These are phyloP conservation scores for Chytriomyces sp. DNA, from an alignment of 192 early-diverging fungal species.

Conservation along the genomic window DNA sequence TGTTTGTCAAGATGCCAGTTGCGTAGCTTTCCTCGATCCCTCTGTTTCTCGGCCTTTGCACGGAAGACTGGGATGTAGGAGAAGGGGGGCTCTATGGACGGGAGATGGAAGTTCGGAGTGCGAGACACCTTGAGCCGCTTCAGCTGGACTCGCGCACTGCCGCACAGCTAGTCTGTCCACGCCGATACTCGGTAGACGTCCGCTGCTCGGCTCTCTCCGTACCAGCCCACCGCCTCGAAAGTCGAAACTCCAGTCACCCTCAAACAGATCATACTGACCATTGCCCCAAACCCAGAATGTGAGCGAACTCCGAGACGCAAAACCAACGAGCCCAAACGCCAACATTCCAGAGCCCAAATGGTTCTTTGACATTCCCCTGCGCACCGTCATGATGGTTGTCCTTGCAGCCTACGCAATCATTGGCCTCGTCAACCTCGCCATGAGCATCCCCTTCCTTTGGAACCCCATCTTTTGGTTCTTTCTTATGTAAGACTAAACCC, in stretches of 20 bases:
- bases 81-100: no score
- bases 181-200: not conserved
- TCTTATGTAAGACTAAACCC: not conserved
- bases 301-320: conserved; percentile 9
- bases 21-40: no score
- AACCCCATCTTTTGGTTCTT: conserved; percentile 25
- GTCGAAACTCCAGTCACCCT: not conserved
- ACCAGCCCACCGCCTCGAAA: not conserved
- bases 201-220: not conserved
- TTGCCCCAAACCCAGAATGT: not conserved
- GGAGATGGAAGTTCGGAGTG: no score
- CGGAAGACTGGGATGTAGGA: no score
- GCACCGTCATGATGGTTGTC: conserved; percentile 1
- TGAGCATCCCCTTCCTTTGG: not conserved
- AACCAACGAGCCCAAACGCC: conserved; percentile 1
- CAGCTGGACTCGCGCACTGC: not conserved
- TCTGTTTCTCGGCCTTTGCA: no score
- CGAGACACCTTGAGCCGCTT: no score
- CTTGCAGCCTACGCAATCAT: conserved; percentile 10
- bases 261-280: not conserved
- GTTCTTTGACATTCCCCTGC: not conserved
- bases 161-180: not conserved
- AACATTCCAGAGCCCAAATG: conserved; percentile 4
- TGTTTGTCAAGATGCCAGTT: not conserved
- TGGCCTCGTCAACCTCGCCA: not conserved